A percentile compares a stretch with the other conserved stretches of the same genome.
phyloP scores from a whole-genome alignment of 164 flowering plant genomes.

The Hamamelis virginiana region DNA sequence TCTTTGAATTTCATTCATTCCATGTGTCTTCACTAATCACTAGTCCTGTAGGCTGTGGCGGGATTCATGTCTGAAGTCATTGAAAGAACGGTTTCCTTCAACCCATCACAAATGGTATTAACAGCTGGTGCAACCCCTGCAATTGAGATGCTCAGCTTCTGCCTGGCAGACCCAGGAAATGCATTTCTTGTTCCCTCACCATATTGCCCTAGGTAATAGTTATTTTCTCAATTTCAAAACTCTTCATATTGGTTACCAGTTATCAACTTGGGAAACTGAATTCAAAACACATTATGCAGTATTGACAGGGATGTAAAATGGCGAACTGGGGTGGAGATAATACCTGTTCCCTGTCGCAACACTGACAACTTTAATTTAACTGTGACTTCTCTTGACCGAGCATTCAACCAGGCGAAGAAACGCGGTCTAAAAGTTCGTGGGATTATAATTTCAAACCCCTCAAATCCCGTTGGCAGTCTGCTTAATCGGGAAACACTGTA shows the following conservation, averaged over 20 bases:
- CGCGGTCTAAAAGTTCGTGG: constrained; percentile 85
- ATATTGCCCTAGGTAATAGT: constrained; percentile 72
- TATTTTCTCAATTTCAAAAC: background rate
- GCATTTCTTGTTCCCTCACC: constrained; percentile 98
- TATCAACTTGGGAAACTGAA: constrained; percentile 15
- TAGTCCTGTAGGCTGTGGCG: constrained; percentile 65
- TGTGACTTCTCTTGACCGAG: constrained; percentile 69
- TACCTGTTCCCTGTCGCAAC: constrained; percentile 95
- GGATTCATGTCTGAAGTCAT: constrained; percentile 77
- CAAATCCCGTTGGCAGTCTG: constrained; percentile 82
- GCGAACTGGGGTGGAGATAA: constrained; percentile 85
- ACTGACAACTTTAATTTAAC: constrained; percentile 73
- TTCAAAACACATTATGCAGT: constrained; percentile 39
- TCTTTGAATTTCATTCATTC: background rate
- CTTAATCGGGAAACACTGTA: constrained; percentile 55
- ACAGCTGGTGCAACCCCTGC: constrained; percentile 90
- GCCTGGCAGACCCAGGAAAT: constrained; percentile 91
- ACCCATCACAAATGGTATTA: constrained; percentile 70
- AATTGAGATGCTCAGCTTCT: constrained; percentile 82
- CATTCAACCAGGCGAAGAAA: constrained; percentile 89
- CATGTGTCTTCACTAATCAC: constrained; percentile 7
- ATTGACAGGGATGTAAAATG: constrained; percentile 82
- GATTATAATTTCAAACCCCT: constrained; percentile 78
- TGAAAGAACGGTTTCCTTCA: constrained; percentile 46
- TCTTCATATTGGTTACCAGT: constrained; percentile 1